A percentile compares a stretch with the other conserved stretches of the same genome.
Conservation (phyloP, 768 basidiomycete genomes). For the Lactifluus pinguis region DNA sequence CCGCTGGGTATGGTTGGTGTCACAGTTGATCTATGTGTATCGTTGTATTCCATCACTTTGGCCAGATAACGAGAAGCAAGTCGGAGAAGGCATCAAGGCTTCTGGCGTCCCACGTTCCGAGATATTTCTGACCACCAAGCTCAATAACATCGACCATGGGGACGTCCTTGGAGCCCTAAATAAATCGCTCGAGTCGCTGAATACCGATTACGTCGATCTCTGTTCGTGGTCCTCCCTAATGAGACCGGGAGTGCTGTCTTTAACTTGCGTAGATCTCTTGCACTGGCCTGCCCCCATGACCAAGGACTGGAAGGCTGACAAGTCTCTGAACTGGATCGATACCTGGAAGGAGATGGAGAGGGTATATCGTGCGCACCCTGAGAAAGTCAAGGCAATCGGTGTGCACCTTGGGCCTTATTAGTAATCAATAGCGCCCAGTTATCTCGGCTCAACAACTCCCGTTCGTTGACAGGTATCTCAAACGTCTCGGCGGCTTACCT, state of each 20-base stretch:
- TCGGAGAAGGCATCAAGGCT: slow-evolving; percentile 68
- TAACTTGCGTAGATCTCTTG: slow-evolving; percentile 47
- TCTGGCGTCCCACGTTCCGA: slow-evolving; percentile 63
- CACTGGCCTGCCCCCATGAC: slow-evolving; percentile 80
- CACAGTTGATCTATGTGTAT: background rate
- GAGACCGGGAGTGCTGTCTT: background rate
- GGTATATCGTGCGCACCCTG: slow-evolving; percentile 51
- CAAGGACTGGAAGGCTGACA: slow-evolving; percentile 43
- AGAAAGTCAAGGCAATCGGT: slow-evolving; percentile 75
- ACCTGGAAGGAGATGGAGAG: slow-evolving; percentile 77
- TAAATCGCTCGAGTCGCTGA: slow-evolving; percentile 55
- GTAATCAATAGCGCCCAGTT: too few species aligned
- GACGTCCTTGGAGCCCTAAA: slow-evolving; percentile 54
- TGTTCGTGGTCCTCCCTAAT: slow-evolving; percentile 33
- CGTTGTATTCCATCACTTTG: background rate
- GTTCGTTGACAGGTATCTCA: slow-evolving; percentile 39
- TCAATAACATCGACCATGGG: slow-evolving; percentile 55
- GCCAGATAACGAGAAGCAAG: slow-evolving; percentile 62
- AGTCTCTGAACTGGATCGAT: slow-evolving; percentile 54
- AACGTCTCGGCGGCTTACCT: slow-evolving; percentile 64
- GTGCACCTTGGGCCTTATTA: slow-evolving; percentile 13
- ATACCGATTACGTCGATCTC: slow-evolving; percentile 70
- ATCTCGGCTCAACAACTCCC: slow-evolving; percentile 7
- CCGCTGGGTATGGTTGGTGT: slow-evolving; percentile 43
- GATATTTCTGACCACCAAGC: slow-evolving; percentile 77